Percentiles rank a stretch among this genome's conserved stretches.
These are phyloP conservation scores for Apophysomyces ossiformis DNA, from an alignment of 371 early-diverging fungal species.

Conservation along the genomic window DNA sequence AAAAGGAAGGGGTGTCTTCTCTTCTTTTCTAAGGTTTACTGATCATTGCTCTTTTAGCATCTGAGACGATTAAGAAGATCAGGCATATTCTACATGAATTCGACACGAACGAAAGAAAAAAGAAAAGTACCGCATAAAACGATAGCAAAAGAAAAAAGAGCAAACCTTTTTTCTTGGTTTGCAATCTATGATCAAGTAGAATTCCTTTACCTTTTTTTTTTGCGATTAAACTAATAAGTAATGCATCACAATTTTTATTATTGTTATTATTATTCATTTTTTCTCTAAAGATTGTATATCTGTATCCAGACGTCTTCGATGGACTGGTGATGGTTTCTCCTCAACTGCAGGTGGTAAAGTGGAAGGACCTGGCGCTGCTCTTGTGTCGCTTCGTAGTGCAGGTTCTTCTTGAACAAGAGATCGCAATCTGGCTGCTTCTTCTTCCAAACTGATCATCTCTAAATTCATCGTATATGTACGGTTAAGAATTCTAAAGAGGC, in stretches of 20 bases:
- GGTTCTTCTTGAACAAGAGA: neutral
- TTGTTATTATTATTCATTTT: neutral
- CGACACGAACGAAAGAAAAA: neutral
- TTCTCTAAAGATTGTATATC: neutral
- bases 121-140: neutral
- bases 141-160: neutral
- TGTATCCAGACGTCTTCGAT: neutral
- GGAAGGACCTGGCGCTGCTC: neutral
- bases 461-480: neutral
- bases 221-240: neutral
- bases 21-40: neutral
- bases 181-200: neutral
- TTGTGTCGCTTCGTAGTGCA: neutral
- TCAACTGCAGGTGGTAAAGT: neutral
- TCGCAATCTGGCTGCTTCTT: neutral
- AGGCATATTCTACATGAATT: slow-evolving; percentile 2
- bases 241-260: too few species aligned
- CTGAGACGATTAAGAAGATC: slow-evolving; percentile 1
- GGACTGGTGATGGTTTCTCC: neutral
- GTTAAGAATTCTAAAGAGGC: neutral
- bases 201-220: neutral
- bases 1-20: too few species aligned
- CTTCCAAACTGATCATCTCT: neutral
- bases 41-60: neutral
- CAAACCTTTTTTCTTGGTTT: neutral